phyloP scores from a whole-genome alignment of 1,139 yeast species.

The Suhomyces choctaworum region DNA sequence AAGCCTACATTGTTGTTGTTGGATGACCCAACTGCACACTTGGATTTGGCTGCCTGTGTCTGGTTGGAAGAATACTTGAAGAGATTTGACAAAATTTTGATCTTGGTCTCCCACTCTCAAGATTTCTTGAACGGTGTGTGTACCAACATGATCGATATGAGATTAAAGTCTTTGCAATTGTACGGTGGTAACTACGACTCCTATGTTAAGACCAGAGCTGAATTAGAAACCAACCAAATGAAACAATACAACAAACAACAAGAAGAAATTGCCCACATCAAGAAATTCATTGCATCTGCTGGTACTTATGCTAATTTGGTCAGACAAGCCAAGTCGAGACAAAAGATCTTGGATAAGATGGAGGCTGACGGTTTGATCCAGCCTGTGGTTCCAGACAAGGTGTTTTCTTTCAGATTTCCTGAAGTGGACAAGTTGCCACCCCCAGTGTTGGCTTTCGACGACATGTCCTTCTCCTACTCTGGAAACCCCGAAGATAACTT shows the following conservation, averaged over 20 bases:
- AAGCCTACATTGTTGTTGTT: conserved; percentile 82
- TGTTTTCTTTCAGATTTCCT: conserved; percentile 91
- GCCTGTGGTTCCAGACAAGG: conserved; percentile 90
- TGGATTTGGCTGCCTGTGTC: conserved; percentile 99
- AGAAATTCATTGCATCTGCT: conserved; percentile 98
- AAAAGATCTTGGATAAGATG: conserved; percentile 99
- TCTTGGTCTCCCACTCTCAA: conserved; percentile 95
- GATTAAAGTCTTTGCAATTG: conserved; percentile 64
- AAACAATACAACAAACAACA: conserved; percentile 96
- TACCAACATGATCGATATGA: conserved; percentile 97
- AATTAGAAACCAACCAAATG: conserved; percentile 96
- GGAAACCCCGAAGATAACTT: conserved; percentile 86
- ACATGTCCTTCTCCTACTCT: conserved; percentile 87
- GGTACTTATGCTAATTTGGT: conserved; percentile 99
- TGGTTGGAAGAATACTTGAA: conserved; percentile 98
- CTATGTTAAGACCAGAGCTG: conserved; percentile 89
- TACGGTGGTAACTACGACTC: conserved; percentile 99
- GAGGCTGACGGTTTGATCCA: conserved; percentile 98
- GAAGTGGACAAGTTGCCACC: conserved; percentile 98
- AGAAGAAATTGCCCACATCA: conserved; percentile 97
- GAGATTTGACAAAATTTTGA: conserved; percentile 89
- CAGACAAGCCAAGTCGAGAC: conserved; percentile 98
- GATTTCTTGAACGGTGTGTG: conserved; percentile 99
- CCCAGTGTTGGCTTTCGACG: conserved; percentile 96
- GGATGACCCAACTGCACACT: conserved; percentile 99